A percentile compares a stretch with the other conserved stretches of the same genome.
These are phyloP conservation scores for Zygoascus ofunaensis DNA, from an alignment of 805 yeast species.

Conservation along the genomic window DNA sequence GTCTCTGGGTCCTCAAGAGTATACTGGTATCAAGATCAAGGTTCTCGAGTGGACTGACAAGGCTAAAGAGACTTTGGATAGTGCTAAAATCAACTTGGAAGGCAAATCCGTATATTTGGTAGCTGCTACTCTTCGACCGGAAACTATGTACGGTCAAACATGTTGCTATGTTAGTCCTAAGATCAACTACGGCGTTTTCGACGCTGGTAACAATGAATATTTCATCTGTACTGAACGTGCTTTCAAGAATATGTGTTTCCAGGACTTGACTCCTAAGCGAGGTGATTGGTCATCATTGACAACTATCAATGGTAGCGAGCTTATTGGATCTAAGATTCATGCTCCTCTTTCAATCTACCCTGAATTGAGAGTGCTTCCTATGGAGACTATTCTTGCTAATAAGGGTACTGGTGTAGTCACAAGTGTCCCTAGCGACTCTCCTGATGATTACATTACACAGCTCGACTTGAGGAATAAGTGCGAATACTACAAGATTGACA, in stretches of 20 bases:
- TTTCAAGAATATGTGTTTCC: constrained; percentile 94
- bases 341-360: constrained; percentile 73
- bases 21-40: constrained; percentile 83
- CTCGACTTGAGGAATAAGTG: constrained; percentile 80
- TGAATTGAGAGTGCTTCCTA: constrained; percentile 78
- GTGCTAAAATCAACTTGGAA: constrained; percentile 34
- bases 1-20: constrained; percentile 95
- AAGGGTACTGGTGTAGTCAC: constrained; percentile 99
- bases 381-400: constrained; percentile 90
- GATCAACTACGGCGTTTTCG: constrained; percentile 83
- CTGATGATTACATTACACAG: constrained; percentile 89
- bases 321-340: constrained; percentile 77
- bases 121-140: constrained; percentile 97
- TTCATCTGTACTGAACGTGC: constrained; percentile 90
- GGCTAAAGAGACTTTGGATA: constrained; percentile 36
- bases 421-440: constrained; percentile 98
- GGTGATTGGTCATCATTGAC: constrained; percentile 61
- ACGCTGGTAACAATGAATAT: constrained; percentile 65
- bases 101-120: constrained; percentile 69
- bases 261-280: constrained; percentile 81
- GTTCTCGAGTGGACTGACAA: constrained; percentile 54
- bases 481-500: constrained; percentile 75
- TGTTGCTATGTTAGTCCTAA: constrained; percentile 97
- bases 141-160: constrained; percentile 98
- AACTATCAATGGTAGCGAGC: constrained; percentile 55